phyloP scores from a whole-genome alignment of 805 yeast genomes.

The Wickerhamomyces bovis region DNA sequence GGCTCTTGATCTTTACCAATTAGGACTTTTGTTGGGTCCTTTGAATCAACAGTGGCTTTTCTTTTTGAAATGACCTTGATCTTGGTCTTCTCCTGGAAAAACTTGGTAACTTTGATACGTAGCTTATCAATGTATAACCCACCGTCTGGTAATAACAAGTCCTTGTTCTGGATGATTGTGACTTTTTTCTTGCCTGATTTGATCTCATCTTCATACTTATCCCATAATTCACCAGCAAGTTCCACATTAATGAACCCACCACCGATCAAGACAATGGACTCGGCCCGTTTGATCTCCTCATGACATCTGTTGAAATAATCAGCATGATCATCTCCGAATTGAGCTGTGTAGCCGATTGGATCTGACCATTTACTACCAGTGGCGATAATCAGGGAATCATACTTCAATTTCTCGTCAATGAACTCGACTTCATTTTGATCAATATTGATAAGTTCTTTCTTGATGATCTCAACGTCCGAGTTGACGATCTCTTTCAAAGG shows the following conservation, averaged over 20 bases:
- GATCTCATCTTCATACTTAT: slow-evolving; percentile 12
- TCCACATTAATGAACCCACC: slow-evolving; percentile 27
- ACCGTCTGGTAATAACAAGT: slow-evolving; percentile 8
- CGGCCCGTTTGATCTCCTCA: slow-evolving; percentile 17
- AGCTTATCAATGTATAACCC: slow-evolving; percentile 10
- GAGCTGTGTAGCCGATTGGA: slow-evolving; percentile 19
- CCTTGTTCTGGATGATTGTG: slow-evolving; percentile 20
- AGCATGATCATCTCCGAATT: slow-evolving; percentile 12
- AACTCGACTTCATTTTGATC: slow-evolving; percentile 14
- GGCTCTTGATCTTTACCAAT: background rate
- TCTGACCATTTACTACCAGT: slow-evolving; percentile 28
- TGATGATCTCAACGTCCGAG: slow-evolving; percentile 16
- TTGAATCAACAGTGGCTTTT: background rate
- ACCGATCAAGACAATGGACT: slow-evolving; percentile 24
- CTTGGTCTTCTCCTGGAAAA: slow-evolving; percentile 1
- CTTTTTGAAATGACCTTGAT: slow-evolving; percentile 8
- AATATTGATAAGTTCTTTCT: slow-evolving; percentile 17
- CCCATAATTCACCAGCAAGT: slow-evolving; percentile 24
- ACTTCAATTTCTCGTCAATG: slow-evolving; percentile 8
- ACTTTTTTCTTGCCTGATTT: slow-evolving; percentile 16
- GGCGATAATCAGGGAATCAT: slow-evolving; percentile 25
- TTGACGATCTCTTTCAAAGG: slow-evolving; percentile 18
- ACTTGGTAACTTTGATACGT: slow-evolving; percentile 9
- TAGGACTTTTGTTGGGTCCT: slow-evolving; percentile 1
- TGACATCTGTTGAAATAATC: slow-evolving; percentile 11